Evolutionary conservation across 495 filamentous ascomycete genomes (phyloP).

Genomic region (Hapsidospora chrysogenum): DNA sequence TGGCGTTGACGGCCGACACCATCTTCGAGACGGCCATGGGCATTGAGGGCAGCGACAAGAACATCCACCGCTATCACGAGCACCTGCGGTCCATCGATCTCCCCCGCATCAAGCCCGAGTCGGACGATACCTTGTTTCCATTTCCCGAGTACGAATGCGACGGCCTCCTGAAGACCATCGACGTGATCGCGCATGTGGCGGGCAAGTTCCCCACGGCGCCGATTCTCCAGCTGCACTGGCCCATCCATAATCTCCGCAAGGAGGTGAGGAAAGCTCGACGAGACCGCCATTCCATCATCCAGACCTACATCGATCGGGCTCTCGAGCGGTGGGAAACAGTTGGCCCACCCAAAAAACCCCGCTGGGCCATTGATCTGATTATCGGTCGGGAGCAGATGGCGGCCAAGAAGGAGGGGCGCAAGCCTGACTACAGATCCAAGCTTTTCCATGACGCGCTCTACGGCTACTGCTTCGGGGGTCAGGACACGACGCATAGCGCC

Average conservation of each 20-base stretch:
- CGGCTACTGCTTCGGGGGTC: constrained; percentile 9
- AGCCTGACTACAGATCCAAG: constrained; percentile 5
- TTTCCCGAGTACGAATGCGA: constrained; percentile 4
- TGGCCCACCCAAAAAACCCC: too few relatives aligned
- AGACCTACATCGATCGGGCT: too few relatives aligned
- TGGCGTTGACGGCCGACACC: constrained; percentile 13
- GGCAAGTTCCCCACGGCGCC: too few relatives aligned
- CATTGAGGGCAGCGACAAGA: constrained; percentile 1
- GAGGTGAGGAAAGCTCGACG: neutral
- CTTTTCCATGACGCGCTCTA: constrained; percentile 9
- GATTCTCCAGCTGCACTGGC: too few relatives aligned
- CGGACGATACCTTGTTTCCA: too few relatives aligned
- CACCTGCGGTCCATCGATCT: too few relatives aligned
- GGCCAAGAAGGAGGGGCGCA: constrained; percentile 7
- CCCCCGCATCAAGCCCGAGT: too few relatives aligned
- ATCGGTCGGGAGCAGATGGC: constrained; percentile 10
- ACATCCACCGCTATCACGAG: too few relatives aligned
- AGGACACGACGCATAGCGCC: constrained; percentile 9
- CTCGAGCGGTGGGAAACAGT: too few relatives aligned
- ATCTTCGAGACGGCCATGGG: constrained; percentile 13
- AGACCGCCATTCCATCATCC: too few relatives aligned
- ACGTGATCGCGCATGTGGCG: too few relatives aligned
- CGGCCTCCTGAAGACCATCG: constrained; percentile 3
- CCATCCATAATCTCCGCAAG: too few relatives aligned
- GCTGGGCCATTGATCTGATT: constrained; percentile 12